phyloP scores from a whole-genome alignment of 2,329 filamentous ascomycete species.

The Stachybotrys chlorohalonatus region DNA sequence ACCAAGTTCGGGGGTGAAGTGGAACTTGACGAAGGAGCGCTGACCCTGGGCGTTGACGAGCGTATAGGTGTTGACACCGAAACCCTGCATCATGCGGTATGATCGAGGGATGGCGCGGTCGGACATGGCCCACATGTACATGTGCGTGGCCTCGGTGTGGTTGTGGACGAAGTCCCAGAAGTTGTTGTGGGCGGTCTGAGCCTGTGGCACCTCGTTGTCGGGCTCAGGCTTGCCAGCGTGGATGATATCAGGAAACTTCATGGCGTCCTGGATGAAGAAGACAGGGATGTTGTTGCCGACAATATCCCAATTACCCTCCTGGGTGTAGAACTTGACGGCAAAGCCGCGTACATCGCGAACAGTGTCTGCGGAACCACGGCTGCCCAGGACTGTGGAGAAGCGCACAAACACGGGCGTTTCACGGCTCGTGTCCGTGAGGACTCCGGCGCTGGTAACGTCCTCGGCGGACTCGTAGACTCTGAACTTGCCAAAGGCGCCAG shows the following conservation, averaged over 20 bases:
- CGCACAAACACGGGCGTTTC: slow-evolving; percentile 36
- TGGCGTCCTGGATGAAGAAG: slow-evolving; percentile 68
- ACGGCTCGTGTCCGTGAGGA: slow-evolving; percentile 47
- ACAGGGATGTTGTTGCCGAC: slow-evolving; percentile 68
- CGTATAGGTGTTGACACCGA: slow-evolving; percentile 73
- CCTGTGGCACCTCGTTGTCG: slow-evolving; percentile 62
- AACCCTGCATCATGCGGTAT: slow-evolving; percentile 79
- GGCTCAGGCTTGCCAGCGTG: slow-evolving; percentile 60
- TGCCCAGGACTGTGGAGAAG: slow-evolving; percentile 72
- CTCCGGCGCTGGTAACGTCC: slow-evolving; percentile 58
- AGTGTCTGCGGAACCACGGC: slow-evolving; percentile 67
- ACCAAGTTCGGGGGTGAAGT: slow-evolving; percentile 65
- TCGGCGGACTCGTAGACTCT: slow-evolving; percentile 55
- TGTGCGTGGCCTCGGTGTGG: slow-evolving; percentile 63
- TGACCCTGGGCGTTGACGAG: slow-evolving; percentile 60
- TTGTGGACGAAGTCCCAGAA: slow-evolving; percentile 65
- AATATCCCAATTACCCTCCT: slow-evolving; percentile 70
- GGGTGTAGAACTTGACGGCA: slow-evolving; percentile 57
- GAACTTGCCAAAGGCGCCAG: slow-evolving; percentile 63
- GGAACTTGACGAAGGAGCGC: slow-evolving; percentile 68
- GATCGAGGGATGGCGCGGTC: slow-evolving; percentile 66
- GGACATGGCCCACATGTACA: slow-evolving; percentile 73
- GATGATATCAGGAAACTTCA: slow-evolving; percentile 64
- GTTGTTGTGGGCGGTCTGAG: slow-evolving; percentile 62
- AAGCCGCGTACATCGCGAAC: slow-evolving; percentile 79